Evolutionary conservation across 2,329 filamentous ascomycete genomes (phyloP), one percentile per base, ranked within the genome.

Genomic region (Oidium heveae): DNA sequence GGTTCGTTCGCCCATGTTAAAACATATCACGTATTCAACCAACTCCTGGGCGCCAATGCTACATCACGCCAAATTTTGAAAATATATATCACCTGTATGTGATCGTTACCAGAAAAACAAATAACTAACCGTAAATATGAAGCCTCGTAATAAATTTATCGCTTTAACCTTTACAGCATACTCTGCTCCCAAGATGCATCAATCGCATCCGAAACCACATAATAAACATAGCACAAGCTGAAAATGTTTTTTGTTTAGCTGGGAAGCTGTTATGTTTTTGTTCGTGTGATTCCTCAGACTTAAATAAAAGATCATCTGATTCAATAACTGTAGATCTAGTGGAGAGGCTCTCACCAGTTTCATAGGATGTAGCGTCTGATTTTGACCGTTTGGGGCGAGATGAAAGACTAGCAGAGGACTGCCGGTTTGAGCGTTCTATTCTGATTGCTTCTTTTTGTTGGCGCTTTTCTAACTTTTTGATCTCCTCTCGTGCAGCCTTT

Each of bases 141-240:
- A n/a, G n/a, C n/a, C n/a, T n/a, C n/a, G n/a, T n/a, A n/a, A n/a
- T n/a, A n/a, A n/a, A n/a, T n/a, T n/a, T n/a, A n/a, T n/a, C n/a
- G n/a, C n/a, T 22, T 10, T 20, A 46, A 18, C 8, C 13, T 46
- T 46, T 46, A 10, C 13, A 46, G 41, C 13, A 36, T 36, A 36
- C n/a, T 20, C 20, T 46, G 20, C 47, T 12, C 13, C 50, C 34
- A 56, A 72, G 63, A 7, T 70, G 67, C 50, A 76, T 65, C 34
- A 76, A 66, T 56, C 72, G 70, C n/a, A 77, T 81, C 57, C 77
- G 70, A 28, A 82, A 63, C 78, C 78, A 82, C 55, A 82, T 69
- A 53, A 81, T 69, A 60, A 82, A 80, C 22, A 71, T 72, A 8
- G 74, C 78, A 77, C 77, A 82, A 41, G 76, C 72, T 57, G 74